These are phyloP conservation scores for Polyporus arcularius DNA, from an alignment of 768 basidiomycete genomes.

Conservation along the genomic window DNA sequence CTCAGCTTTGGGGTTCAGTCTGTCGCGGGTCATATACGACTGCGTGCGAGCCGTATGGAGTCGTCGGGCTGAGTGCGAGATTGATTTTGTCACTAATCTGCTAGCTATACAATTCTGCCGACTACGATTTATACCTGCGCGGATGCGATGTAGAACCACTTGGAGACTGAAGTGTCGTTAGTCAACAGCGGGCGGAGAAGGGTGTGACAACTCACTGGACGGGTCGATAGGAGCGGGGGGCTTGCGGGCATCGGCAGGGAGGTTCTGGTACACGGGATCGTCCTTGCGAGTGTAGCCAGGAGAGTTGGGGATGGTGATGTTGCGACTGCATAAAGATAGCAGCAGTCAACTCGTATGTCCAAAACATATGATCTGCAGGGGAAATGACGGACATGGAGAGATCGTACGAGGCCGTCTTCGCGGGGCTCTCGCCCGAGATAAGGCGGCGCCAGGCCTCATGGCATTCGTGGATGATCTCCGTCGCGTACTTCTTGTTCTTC, in stretches of 20 bases:
- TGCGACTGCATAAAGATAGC: slow-evolving; percentile 55
- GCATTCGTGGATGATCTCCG: slow-evolving; percentile 98
- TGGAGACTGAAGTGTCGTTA: slow-evolving; percentile 58
- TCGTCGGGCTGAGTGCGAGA: slow-evolving; percentile 12
- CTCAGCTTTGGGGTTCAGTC: not conserved
- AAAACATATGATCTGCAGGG: not conserved
- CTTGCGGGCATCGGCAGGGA: slow-evolving; percentile 81
- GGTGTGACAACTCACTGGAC: slow-evolving; percentile 59
- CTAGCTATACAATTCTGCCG: slow-evolving; percentile 15
- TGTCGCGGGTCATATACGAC: slow-evolving; percentile 1
- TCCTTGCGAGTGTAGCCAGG: slow-evolving; percentile 64
- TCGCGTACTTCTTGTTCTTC: slow-evolving; percentile 99
- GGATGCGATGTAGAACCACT: slow-evolving; percentile 95
- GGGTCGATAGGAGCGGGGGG: slow-evolving; percentile 89
- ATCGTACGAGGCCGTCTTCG: slow-evolving; percentile 72
- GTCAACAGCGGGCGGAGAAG: slow-evolving; percentile 1
- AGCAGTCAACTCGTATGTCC: not conserved
- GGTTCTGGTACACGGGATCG: slow-evolving; percentile 60
- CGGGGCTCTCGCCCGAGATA: slow-evolving; percentile 74
- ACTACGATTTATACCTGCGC: slow-evolving; percentile 60
- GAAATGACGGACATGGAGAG: slow-evolving; percentile 73
- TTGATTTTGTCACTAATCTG: slow-evolving; percentile 18
- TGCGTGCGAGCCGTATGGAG: not conserved
- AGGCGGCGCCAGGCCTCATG: slow-evolving; percentile 98
- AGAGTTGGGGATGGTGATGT: slow-evolving; percentile 75